These are phyloP conservation scores for Trichoderma sp. DNA, from an alignment of 2,329 filamentous ascomycete genomes.

Conservation along the genomic window DNA sequence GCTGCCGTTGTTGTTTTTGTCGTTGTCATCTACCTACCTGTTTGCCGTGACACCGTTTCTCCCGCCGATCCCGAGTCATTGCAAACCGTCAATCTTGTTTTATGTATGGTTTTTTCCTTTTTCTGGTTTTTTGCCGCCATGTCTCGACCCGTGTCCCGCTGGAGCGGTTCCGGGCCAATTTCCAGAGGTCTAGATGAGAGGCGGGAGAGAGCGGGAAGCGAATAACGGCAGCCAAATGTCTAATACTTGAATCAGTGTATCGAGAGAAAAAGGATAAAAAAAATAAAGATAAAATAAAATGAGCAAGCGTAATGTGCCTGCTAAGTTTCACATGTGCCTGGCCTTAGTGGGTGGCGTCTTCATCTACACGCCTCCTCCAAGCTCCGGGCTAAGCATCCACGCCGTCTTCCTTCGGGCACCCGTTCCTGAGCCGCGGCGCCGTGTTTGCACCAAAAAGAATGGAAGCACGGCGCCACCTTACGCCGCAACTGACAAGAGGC, in stretches of 20 bases:
- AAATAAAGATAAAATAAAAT: neutral
- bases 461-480: neutral
- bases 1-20: neutral
- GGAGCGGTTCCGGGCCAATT: slow-evolving; percentile 12
- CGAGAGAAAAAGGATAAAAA: neutral
- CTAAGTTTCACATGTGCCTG: neutral
- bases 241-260: neutral
- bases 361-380: slow-evolving; percentile 1
- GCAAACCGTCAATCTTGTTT: neutral
- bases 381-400: neutral
- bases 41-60: slow-evolving; percentile 1
- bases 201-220: neutral
- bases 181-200: neutral
- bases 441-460: neutral
- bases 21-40: neutral
- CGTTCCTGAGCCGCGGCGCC: neutral
- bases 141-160: slow-evolving; percentile 5
- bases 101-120: neutral
- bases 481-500: slow-evolving; percentile 7
- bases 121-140: neutral
- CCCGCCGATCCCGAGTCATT: slow-evolving; percentile 15
- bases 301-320: neutral
- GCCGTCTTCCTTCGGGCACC: neutral
- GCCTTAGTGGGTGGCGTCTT: neutral
- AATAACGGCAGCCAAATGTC: neutral